A percentile compares a stretch with the other conserved stretches of the same genome.
Evolutionary conservation across 2,329 filamentous ascomycete genomes (phyloP).

Genomic region (Colletotrichum liriopes): DNA sequence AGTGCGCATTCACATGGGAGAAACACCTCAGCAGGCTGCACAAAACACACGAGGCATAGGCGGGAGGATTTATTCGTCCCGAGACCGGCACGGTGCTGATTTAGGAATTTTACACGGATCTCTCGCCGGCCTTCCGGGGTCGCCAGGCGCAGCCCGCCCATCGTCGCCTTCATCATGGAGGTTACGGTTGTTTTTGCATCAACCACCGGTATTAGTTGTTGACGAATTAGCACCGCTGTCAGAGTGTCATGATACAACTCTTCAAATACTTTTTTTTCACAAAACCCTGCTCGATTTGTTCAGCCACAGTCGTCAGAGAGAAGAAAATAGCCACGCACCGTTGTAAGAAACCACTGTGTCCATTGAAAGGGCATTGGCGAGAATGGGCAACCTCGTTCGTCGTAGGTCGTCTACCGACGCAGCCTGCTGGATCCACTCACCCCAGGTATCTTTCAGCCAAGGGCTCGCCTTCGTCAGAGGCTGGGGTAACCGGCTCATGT

Average conservation of each 20-base stretch:
- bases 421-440: slow-evolving; percentile 11
- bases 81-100: neutral
- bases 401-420: neutral
- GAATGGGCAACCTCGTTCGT: slow-evolving; percentile 7
- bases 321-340: neutral
- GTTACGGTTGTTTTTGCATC: neutral
- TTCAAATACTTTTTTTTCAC: neutral
- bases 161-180: neutral
- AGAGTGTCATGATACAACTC: neutral
- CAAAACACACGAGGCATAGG: slow-evolving; percentile 1
- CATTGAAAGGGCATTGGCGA: neutral
- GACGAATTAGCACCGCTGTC: neutral
- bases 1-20: slow-evolving; percentile 16
- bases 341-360: slow-evolving; percentile 3
- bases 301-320: neutral
- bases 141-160: neutral
- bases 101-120: neutral
- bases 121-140: neutral
- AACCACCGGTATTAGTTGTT: neutral
- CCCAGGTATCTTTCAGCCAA: slow-evolving; percentile 6
- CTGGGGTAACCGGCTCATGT: slow-evolving; percentile 4
- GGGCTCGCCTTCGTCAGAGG: neutral
- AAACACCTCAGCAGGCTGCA: neutral
- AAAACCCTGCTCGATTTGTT: neutral
- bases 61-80: neutral